These are phyloP conservation scores for Datisca glomerata DNA, from an alignment of 306 rosid species.

Conservation along the genomic window DNA sequence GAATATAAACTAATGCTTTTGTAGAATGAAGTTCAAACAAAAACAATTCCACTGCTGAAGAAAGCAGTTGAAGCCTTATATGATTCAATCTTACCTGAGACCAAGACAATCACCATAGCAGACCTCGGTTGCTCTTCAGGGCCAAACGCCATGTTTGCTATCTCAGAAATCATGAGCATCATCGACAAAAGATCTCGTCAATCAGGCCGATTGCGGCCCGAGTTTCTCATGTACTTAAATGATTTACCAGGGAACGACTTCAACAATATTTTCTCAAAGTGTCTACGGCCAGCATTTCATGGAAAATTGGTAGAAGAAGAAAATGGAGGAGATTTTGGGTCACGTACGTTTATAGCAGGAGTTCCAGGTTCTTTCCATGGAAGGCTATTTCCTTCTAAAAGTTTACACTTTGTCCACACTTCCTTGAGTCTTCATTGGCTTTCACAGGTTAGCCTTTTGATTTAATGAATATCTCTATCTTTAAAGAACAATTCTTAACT, in stretches of 20 bases:
- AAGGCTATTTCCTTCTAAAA: conserved; percentile 30
- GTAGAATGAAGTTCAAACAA: conserved; percentile 1
- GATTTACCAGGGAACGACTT: conserved; percentile 44
- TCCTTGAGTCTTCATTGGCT: conserved; percentile 36
- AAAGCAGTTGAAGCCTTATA: conserved; percentile 2
- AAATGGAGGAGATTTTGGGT: neutral
- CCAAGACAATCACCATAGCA: neutral
- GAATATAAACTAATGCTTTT: neutral
- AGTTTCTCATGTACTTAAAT: conserved; percentile 27
- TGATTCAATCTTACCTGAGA: neutral
- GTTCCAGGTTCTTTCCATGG: conserved; percentile 38
- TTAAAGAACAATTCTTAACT: no score
- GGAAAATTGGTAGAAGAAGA: neutral
- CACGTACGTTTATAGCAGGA: conserved; percentile 29
- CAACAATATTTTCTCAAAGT: conserved; percentile 20
- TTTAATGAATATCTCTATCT: no score
- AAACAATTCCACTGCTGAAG: conserved; percentile 1
- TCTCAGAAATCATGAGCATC: conserved; percentile 9
- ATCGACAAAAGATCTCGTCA: conserved; percentile 1
- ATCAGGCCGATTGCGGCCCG: neutral
- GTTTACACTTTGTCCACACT: conserved; percentile 31
- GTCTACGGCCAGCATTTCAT: conserved; percentile 23
- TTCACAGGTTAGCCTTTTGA: conserved; percentile 4
- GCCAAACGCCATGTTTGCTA: conserved; percentile 5
- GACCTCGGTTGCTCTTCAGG: conserved; percentile 20